These are phyloP conservation scores for Amylocystis lapponica DNA, from an alignment of 768 basidiomycete species.

Conservation along the genomic window DNA sequence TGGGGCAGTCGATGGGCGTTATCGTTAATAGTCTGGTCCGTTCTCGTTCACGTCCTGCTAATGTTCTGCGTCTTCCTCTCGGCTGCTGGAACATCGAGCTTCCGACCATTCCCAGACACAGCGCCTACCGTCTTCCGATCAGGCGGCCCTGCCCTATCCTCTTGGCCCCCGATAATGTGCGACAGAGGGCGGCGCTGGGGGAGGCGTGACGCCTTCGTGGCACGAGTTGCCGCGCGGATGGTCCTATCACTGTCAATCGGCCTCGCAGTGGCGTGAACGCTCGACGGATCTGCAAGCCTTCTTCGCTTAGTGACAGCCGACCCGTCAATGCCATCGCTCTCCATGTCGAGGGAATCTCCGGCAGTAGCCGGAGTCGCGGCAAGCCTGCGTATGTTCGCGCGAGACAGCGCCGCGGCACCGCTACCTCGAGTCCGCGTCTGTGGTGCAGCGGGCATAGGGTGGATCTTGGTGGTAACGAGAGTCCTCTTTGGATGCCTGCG, in stretches of 20 bases:
- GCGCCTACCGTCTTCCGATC: too few species aligned
- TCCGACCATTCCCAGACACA: too few species aligned
- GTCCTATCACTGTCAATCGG: constrained; percentile 6
- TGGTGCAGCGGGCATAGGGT: background rate
- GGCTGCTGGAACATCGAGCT: too few species aligned
- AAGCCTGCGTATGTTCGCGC: background rate
- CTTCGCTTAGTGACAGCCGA: constrained; percentile 11
- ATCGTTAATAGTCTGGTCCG: too few species aligned
- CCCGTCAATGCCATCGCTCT: constrained; percentile 3
- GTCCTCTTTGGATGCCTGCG: background rate
- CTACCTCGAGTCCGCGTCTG: background rate
- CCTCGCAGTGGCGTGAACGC: constrained; percentile 1
- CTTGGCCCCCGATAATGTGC: too few species aligned
- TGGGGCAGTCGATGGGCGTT: too few species aligned
- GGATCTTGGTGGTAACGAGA: background rate
- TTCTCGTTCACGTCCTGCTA: too few species aligned
- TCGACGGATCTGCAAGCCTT: constrained; percentile 2
- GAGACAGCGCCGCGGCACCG: background rate
- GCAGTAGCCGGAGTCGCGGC: background rate
- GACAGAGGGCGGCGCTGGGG: too few species aligned
- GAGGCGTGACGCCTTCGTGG: too few species aligned
- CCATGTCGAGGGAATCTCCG: background rate
- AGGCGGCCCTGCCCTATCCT: too few species aligned
- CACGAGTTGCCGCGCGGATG: constrained; percentile 8
- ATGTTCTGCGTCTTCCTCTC: too few species aligned